These are phyloP conservation scores for Entamoeba histolytica DNA, from an alignment of 208 protist species.

Conservation along the genomic window DNA sequence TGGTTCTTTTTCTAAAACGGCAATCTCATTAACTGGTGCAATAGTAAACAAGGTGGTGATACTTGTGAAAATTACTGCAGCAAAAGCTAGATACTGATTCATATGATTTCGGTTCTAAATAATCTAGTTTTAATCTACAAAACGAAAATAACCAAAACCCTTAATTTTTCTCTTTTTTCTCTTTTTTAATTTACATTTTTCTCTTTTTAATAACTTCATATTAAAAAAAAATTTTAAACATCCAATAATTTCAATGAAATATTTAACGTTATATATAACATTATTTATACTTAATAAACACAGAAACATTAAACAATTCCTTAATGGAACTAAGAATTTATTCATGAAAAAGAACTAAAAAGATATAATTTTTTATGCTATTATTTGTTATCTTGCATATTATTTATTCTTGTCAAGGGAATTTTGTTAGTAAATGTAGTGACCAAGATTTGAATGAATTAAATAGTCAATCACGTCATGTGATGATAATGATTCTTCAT, in stretches of 20 bases:
- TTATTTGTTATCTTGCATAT: background rate
- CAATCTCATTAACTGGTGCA: background rate
- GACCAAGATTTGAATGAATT: background rate
- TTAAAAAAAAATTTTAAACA: too few species aligned
- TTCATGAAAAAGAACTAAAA: background rate
- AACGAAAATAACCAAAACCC: too few species aligned
- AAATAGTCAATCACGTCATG: background rate
- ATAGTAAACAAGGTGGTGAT: background rate
- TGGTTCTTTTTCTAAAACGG: too few species aligned
- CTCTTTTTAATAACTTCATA: too few species aligned
- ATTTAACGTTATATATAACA: too few species aligned
- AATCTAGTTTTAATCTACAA: background rate
- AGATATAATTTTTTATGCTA: background rate
- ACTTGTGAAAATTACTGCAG: background rate
- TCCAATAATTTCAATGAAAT: too few species aligned
- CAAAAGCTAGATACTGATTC: background rate
- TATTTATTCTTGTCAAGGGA: background rate
- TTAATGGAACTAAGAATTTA: too few species aligned
- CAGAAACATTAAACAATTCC: too few species aligned
- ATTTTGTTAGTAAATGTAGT: background rate
- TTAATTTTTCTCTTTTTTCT: too few species aligned
- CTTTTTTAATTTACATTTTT: too few species aligned
- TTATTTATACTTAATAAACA: too few species aligned
- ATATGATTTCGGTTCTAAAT: background rate
- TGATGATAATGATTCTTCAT: background rate